These are phyloP conservation scores for Candida morakotiae DNA, from an alignment of 805 yeast species.

Conservation along the genomic window DNA sequence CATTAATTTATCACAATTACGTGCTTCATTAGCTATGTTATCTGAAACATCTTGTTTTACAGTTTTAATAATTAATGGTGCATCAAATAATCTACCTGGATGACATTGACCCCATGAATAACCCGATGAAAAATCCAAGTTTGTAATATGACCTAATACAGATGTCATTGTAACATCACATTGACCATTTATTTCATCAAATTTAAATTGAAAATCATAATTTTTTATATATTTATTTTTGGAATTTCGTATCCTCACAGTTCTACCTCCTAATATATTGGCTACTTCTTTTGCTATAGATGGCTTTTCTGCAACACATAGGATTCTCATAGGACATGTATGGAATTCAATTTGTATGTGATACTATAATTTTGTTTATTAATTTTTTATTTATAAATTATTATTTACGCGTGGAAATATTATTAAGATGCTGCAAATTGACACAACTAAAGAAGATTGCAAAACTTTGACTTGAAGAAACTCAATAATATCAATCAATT, in stretches of 20 bases:
- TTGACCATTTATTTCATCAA: constrained; percentile 50
- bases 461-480: no score
- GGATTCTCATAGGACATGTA: constrained; percentile 52
- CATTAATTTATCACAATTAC: constrained; percentile 60
- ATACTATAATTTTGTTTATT: no score
- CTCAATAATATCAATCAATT: no score
- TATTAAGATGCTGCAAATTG: no score
- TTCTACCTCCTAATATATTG: constrained; percentile 70
- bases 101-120: constrained; percentile 64
- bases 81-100: constrained; percentile 66
- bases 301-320: constrained; percentile 97
- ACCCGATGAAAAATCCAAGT: constrained; percentile 58
- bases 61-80: constrained; percentile 49
- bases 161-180: constrained; percentile 89
- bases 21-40: constrained; percentile 67
- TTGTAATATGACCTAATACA: constrained; percentile 81
- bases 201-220: constrained; percentile 69
- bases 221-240: constrained; percentile 65
- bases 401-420: no score
- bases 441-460: no score
- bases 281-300: constrained; percentile 88
- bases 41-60: constrained; percentile 46
- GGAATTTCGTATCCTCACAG: constrained; percentile 43
- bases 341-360: neutral
- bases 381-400: no score